Percentiles rank a stretch among this genome's conserved stretches.
Conservation (phyloP, 306 rosid species). For the Vigna hirtella region DNA sequence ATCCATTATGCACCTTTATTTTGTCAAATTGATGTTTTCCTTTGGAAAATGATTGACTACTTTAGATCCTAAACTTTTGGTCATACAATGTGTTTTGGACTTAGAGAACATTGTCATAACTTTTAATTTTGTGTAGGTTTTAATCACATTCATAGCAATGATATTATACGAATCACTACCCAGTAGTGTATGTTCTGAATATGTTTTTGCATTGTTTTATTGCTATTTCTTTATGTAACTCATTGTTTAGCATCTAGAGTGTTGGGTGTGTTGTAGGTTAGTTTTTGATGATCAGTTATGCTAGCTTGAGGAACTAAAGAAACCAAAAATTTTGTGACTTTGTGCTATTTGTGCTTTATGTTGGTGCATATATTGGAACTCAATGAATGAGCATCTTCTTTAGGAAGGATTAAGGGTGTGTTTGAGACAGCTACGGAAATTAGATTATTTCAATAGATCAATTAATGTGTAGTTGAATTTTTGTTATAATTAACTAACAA, state of each 20-base stretch:
- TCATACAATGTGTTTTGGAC: background rate
- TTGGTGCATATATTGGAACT: background rate
- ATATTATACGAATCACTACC: conserved; percentile 18
- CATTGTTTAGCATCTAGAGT: background rate
- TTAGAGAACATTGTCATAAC: background rate
- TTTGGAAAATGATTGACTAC: conserved; percentile 14
- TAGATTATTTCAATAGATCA: too few species aligned
- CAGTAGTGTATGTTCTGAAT: background rate
- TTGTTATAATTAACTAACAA: too few species aligned
- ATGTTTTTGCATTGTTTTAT: background rate
- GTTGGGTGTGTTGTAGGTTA: background rate
- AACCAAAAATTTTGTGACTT: background rate
- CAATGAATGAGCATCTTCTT: background rate
- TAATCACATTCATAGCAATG: conserved; percentile 6
- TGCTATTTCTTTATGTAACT: background rate
- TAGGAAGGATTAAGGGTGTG: background rate
- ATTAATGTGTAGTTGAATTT: too few species aligned
- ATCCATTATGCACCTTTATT: background rate
- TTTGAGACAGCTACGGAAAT: too few species aligned
- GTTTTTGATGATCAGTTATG: background rate
- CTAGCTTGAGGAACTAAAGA: background rate
- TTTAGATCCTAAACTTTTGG: background rate
- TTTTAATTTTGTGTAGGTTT: conserved; percentile 13
- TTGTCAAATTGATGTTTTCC: conserved; percentile 13
- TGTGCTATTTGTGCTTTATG: background rate